Percentiles rank a stretch among this genome's conserved stretches.
Conservation (phyloP, 148 eudicot genomes). For the Simmondsia chinensis region DNA sequence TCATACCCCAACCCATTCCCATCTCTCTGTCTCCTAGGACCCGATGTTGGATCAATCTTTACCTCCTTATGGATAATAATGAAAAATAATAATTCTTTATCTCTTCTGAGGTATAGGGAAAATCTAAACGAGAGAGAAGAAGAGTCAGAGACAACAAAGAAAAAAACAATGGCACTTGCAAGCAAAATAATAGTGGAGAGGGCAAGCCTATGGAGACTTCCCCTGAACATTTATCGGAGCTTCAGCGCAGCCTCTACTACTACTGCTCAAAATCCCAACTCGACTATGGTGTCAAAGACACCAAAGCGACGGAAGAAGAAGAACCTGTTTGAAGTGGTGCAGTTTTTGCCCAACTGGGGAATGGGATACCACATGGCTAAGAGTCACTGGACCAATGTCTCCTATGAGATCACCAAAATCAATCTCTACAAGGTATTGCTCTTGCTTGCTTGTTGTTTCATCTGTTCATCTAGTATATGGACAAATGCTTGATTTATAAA, state of each 20-base stretch:
- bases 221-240: conserved; percentile 25
- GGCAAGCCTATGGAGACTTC: conserved; percentile 20
- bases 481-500: neutral
- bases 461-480: too few species aligned
- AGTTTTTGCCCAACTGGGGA: conserved; percentile 91
- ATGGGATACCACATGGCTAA: conserved; percentile 88
- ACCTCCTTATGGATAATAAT: too few species aligned
- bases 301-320: conserved; percentile 59
- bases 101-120: too few species aligned
- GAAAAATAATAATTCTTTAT: too few species aligned
- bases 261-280: conserved; percentile 11
- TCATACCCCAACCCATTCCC: too few species aligned
- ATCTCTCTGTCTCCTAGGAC: too few species aligned
- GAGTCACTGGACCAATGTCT: conserved; percentile 64
- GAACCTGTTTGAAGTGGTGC: conserved; percentile 79
- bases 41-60: too few species aligned
- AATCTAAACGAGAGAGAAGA: too few species aligned
- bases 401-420: conserved; percentile 83
- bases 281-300: conserved; percentile 20
- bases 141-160: conserved; percentile 5
- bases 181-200: conserved; percentile 21
- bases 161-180: conserved; percentile 40
- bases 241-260: conserved; percentile 11
- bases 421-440: conserved; percentile 71
- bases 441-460: neutral